A percentile compares a stretch with the other conserved stretches of the same genome.
Conservation (phyloP, 805 yeast genomes). For the Schizosaccharomyces cryophilus region DNA sequence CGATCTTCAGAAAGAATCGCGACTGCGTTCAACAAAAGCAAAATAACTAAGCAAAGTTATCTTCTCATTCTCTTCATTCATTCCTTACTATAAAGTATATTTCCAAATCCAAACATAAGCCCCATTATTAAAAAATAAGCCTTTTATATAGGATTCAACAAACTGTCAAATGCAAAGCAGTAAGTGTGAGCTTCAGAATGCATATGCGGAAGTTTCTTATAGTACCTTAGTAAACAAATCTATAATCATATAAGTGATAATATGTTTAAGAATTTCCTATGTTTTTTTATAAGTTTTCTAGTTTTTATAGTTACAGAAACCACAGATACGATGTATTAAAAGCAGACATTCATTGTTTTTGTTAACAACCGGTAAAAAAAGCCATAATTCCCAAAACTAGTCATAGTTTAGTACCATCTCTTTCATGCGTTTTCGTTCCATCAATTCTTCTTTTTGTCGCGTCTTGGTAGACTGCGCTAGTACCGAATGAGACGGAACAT, state of each 20-base stretch:
- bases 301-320: too few species aligned
- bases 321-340: too few species aligned
- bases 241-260: too few species aligned
- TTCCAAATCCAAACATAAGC: not conserved
- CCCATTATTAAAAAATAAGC: not conserved
- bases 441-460: constrained; percentile 8
- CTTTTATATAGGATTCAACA: too few species aligned
- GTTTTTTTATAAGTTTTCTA: too few species aligned
- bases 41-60: constrained; percentile 10
- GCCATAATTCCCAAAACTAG: not conserved
- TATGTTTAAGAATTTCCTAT: too few species aligned
- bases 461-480: constrained; percentile 8
- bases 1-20: constrained; percentile 65
- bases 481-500: constrained; percentile 8
- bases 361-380: too few species aligned
- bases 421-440: constrained; percentile 9
- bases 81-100: not conserved
- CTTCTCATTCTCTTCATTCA: not conserved
- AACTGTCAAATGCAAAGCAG: too few species aligned
- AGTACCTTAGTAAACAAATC: too few species aligned
- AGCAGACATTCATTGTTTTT: too few species aligned
- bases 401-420: constrained; percentile 8
- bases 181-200: too few species aligned
- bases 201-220: too few species aligned
- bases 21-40: constrained; percentile 40